Evolutionary conservation across 192 early-diverging fungal species (phyloP).

Genomic region (Backusella sp.): DNA sequence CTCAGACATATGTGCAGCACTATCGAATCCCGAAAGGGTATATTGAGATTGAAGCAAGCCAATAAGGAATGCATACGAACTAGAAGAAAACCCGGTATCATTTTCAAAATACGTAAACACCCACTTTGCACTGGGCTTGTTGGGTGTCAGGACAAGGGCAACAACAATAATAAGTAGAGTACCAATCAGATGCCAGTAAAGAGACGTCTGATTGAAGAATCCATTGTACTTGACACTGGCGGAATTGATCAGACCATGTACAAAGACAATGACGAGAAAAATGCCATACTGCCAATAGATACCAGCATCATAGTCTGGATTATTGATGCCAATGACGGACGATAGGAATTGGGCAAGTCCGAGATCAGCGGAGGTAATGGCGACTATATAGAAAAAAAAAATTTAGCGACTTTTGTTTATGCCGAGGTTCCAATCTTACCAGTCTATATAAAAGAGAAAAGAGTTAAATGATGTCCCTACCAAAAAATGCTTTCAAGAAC

Average conservation of each 20-base stretch:
- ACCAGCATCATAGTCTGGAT: slow-evolving; percentile 30
- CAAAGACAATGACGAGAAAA: slow-evolving; percentile 46
- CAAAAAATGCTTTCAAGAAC: neutral
- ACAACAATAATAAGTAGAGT: slow-evolving; percentile 47
- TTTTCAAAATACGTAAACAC: slow-evolving; percentile 56
- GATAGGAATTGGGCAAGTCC: slow-evolving; percentile 49
- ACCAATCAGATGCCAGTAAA: slow-evolving; percentile 42
- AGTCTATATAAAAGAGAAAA: neutral
- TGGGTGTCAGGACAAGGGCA: slow-evolving; percentile 40
- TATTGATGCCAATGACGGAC: slow-evolving; percentile 33
- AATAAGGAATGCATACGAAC: slow-evolving; percentile 50
- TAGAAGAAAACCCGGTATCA: slow-evolving; percentile 49
- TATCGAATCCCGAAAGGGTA: slow-evolving; percentile 57
- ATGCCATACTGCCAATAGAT: slow-evolving; percentile 52
- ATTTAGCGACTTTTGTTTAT: neutral
- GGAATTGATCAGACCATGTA: slow-evolving; percentile 55
- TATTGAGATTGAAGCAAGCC: slow-evolving; percentile 55
- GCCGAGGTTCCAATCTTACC: neutral
- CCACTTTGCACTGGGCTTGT: slow-evolving; percentile 42
- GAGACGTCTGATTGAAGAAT: slow-evolving; percentile 48
- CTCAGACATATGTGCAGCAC: slow-evolving; percentile 49
- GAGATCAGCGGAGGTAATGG: slow-evolving; percentile 51
- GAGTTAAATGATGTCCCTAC: neutral
- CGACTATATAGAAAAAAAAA: slow-evolving; percentile 24
- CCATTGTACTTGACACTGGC: slow-evolving; percentile 50